These are phyloP conservation scores for Elymus sibiricus DNA, from an alignment of 176 grass and related monocot genomes.

Conservation along the genomic window DNA sequence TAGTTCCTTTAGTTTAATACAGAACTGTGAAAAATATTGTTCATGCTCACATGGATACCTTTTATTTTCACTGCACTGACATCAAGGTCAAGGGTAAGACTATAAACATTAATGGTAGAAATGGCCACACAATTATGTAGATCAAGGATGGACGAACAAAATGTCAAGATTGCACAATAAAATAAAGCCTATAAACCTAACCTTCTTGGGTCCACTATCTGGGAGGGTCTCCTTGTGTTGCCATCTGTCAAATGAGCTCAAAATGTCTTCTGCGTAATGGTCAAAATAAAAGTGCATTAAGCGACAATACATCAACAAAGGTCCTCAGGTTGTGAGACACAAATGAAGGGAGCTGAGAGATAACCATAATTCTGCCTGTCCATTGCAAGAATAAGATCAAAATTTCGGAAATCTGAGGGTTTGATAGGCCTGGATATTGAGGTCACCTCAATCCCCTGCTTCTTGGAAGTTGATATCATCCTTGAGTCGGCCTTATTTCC, in stretches of 20 bases:
- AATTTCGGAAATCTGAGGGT: slow-evolving; percentile 85
- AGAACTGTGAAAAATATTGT: not conserved
- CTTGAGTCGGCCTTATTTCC: slow-evolving; percentile 80
- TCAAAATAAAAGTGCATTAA: slow-evolving; percentile 26
- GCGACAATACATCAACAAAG: not conserved
- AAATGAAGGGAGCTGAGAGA: slow-evolving; percentile 5
- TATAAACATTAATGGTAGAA: not conserved
- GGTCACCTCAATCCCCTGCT: slow-evolving; percentile 79
- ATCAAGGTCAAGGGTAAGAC: not conserved
- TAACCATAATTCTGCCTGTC: slow-evolving; percentile 91
- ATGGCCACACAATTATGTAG: slow-evolving; percentile 1
- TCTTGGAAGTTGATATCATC: slow-evolving; percentile 85
- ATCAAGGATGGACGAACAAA: not conserved
- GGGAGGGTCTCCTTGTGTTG: slow-evolving; percentile 70
- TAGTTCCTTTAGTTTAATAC: not conserved
- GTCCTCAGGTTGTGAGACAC: not conserved
- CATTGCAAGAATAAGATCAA: slow-evolving; percentile 95
- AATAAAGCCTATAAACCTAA: slow-evolving; percentile 17
- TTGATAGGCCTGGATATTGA: slow-evolving; percentile 83
- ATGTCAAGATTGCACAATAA: not conserved
- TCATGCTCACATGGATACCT: not conserved
- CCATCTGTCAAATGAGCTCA: slow-evolving; percentile 91
- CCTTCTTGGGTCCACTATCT: slow-evolving; percentile 77
- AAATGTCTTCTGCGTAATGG: slow-evolving; percentile 70
- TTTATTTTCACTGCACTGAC: not conserved